Conservation (phyloP, 1,139 yeast genomes). For the Pichia sp. region DNA sequence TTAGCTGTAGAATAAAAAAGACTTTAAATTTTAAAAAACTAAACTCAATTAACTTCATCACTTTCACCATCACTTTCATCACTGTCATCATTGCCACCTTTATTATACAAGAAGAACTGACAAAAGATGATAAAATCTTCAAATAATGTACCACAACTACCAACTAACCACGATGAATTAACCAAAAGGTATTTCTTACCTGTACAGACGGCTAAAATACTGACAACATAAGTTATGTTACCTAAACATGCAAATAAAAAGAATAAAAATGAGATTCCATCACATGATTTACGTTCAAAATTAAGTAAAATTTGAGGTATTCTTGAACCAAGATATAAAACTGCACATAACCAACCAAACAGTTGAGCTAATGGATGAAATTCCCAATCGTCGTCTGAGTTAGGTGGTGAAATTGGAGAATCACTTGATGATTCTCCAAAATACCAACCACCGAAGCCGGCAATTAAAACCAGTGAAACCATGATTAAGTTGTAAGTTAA, state of each 20-base stretch:
- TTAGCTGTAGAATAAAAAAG: not conserved
- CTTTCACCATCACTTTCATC: slow-evolving; percentile 10
- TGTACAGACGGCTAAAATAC: slow-evolving; percentile 70
- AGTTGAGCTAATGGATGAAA: slow-evolving; percentile 76
- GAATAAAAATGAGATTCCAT: slow-evolving; percentile 86
- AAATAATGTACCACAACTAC: slow-evolving; percentile 79
- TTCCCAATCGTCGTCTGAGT: slow-evolving; percentile 37
- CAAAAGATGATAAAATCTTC: slow-evolving; percentile 79
- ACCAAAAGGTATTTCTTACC: slow-evolving; percentile 65
- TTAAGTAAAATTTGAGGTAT: slow-evolving; percentile 84
- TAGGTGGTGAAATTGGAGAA: slow-evolving; percentile 24
- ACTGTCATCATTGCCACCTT: slow-evolving; percentile 19
- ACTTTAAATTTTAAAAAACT: not conserved
- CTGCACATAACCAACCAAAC: slow-evolving; percentile 90
- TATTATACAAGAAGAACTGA: slow-evolving; percentile 77
- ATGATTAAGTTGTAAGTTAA: slow-evolving; percentile 50
- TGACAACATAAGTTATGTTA: slow-evolving; percentile 79
- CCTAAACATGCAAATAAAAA: slow-evolving; percentile 92
- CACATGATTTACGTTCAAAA: slow-evolving; percentile 79
- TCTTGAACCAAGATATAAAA: slow-evolving; percentile 78
- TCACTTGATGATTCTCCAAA: slow-evolving; percentile 31
- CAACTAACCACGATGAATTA: slow-evolving; percentile 89
- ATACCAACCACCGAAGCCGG: slow-evolving; percentile 87
- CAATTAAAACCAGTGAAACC: slow-evolving; percentile 61
- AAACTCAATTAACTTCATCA: not conserved